These are phyloP conservation scores for Phyllostachys edulis DNA, from an alignment of 176 grass and related monocot genomes.

Conservation along the genomic window DNA sequence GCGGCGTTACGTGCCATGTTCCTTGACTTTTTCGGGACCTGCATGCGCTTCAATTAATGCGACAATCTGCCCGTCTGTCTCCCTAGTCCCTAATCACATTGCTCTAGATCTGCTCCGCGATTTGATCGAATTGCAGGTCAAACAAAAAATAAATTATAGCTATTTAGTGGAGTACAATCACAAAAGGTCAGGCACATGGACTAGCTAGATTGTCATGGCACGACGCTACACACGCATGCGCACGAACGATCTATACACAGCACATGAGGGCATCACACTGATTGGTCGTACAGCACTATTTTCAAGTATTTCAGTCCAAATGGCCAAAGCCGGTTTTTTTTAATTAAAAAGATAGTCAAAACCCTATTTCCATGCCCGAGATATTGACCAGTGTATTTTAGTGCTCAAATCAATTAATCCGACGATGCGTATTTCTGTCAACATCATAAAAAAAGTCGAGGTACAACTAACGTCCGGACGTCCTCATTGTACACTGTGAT, in stretches of 20 bases:
- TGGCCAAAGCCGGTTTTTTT: background rate
- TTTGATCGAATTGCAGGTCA: background rate
- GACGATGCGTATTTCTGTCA: background rate
- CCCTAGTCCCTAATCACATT: background rate
- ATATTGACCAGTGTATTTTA: slow-evolving; percentile 20
- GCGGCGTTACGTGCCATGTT: background rate
- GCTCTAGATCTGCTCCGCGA: background rate
- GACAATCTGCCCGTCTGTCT: background rate
- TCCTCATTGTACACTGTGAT: too few species aligned
- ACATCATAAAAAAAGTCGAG: background rate
- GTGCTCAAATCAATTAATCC: background rate
- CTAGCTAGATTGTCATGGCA: background rate
- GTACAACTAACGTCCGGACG: too few species aligned
- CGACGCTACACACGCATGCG: background rate
- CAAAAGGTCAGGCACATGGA: too few species aligned
- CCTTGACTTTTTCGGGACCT: background rate
- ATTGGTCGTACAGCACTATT: background rate
- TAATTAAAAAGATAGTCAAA: slow-evolving; percentile 2
- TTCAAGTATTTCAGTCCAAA: background rate
- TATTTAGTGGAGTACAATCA: too few species aligned
- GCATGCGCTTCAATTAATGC: background rate
- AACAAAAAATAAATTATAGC: background rate
- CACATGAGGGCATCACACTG: background rate
- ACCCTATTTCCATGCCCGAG: slow-evolving; percentile 2
- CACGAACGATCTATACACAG: background rate